Conservation (phyloP, 805 yeast genomes). For the Lachancea meyersii region DNA sequence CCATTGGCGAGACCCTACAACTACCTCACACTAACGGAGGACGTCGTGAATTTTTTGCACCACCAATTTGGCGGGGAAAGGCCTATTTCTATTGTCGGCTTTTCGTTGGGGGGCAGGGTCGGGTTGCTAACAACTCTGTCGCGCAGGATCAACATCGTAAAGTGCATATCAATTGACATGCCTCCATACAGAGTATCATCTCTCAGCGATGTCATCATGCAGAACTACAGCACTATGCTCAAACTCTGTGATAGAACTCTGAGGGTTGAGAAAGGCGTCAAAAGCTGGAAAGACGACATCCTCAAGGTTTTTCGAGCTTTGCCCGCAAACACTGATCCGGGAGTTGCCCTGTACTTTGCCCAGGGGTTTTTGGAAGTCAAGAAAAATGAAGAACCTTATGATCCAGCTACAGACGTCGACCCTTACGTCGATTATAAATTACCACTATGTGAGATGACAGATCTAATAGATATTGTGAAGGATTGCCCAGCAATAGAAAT, state of each 20-base stretch:
- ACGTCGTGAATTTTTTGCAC: conserved; percentile 36
- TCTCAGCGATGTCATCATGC: conserved; percentile 17
- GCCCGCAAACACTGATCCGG: conserved; percentile 17
- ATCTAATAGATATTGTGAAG: conserved; percentile 19
- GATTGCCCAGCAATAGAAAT: conserved; percentile 19
- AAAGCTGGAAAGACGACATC: conserved; percentile 20
- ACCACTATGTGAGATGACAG: conserved; percentile 26
- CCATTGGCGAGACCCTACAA: conserved; percentile 40
- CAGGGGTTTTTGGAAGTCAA: conserved; percentile 24
- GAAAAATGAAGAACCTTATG: conserved; percentile 12
- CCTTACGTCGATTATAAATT: conserved; percentile 16
- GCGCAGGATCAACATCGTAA: conserved; percentile 27
- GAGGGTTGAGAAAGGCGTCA: conserved; percentile 19
- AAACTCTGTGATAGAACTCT: conserved; percentile 17
- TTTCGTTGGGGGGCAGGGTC: conserved; percentile 58
- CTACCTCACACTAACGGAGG: conserved; percentile 40
- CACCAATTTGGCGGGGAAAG: conserved; percentile 19
- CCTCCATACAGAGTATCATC: conserved; percentile 27
- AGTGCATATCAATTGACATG: conserved; percentile 39
- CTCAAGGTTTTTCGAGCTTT: conserved; percentile 15
- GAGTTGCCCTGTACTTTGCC: conserved; percentile 24
- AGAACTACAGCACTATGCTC: conserved; percentile 22
- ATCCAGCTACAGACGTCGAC: conserved; percentile 9
- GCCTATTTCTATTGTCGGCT: conserved; percentile 41
- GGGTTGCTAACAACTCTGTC: conserved; percentile 42